A percentile compares a stretch with the other conserved stretches of the same genome.
Conservation (phyloP, 352 stramenopile genomes). For the Peronosclerospora sorghi region DNA sequence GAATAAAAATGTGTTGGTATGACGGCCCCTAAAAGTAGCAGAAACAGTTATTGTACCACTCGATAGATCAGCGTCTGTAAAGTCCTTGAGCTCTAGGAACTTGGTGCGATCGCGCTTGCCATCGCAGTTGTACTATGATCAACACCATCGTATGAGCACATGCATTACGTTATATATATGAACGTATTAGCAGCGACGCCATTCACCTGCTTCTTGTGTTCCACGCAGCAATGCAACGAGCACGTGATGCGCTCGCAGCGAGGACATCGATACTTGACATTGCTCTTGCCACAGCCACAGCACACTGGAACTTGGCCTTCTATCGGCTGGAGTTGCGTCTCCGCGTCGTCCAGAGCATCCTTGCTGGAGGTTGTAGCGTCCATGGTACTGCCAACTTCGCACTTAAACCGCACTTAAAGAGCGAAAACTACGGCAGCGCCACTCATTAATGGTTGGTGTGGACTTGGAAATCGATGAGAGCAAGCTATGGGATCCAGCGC, state of each 20-base stretch:
- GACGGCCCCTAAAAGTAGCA: background rate
- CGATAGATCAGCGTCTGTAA: conserved; percentile 65
- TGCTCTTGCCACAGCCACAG: conserved; percentile 26
- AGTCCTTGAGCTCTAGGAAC: conserved; percentile 57
- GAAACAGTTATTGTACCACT: conserved; percentile 28
- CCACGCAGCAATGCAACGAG: conserved; percentile 64
- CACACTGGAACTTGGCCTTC: conserved; percentile 17
- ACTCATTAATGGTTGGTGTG: conserved; percentile 61
- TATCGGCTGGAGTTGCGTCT: background rate
- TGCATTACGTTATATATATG: no score
- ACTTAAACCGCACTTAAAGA: no score
- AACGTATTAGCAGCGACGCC: background rate
- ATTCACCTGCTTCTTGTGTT: conserved; percentile 69
- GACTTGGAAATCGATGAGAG: conserved; percentile 83
- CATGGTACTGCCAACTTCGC: conserved; percentile 7
- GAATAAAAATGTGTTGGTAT: background rate
- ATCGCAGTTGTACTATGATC: conserved; percentile 52
- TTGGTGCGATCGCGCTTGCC: conserved; percentile 80
- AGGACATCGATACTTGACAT: conserved; percentile 81
- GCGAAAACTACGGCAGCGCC: no score
- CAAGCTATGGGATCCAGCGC: conserved; percentile 69
- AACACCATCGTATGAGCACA: background rate
- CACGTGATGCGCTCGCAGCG: conserved; percentile 78
- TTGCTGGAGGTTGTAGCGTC: conserved; percentile 24
- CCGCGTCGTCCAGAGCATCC: conserved; percentile 18